Conservation (phyloP, 2,329 filamentous ascomycete genomes). For the Davidsoniella virescens region DNA sequence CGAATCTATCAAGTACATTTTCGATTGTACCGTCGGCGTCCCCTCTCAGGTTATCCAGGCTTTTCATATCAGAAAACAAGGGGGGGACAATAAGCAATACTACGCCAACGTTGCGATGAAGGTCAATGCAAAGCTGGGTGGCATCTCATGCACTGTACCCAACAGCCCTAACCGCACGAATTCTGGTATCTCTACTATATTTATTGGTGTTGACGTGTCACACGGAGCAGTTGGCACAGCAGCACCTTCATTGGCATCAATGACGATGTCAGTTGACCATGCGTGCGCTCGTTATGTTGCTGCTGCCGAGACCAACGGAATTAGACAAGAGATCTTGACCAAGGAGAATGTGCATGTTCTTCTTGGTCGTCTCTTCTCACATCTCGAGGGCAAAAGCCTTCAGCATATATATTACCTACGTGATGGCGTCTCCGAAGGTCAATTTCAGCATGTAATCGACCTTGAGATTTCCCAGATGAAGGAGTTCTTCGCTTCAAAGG, state of each 20-base stretch:
- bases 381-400: neutral
- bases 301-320: constrained; percentile 67
- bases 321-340: constrained; percentile 63
- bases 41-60: constrained; percentile 69
- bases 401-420: constrained; percentile 65
- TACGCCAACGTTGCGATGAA: constrained; percentile 93
- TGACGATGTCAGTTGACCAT: constrained; percentile 66
- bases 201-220: constrained; percentile 84
- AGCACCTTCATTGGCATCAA: constrained; percentile 64
- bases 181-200: constrained; percentile 39
- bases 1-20: constrained; percentile 73
- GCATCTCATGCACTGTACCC: constrained; percentile 40
- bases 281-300: constrained; percentile 62
- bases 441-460: constrained; percentile 65
- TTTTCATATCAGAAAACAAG: constrained; percentile 46
- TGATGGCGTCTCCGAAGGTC: constrained; percentile 78
- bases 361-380: constrained; percentile 43
- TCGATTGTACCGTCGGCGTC: constrained; percentile 71
- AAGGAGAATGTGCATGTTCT: constrained; percentile 48
- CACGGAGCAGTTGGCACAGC: constrained; percentile 56
- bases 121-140: constrained; percentile 88
- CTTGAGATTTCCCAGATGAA: constrained; percentile 64
- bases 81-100: constrained; percentile 52
- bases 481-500: constrained; percentile 30
- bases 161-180: constrained; percentile 21